Conservation (phyloP, 73 alveolate species). For the Paramecium caudatum region DNA sequence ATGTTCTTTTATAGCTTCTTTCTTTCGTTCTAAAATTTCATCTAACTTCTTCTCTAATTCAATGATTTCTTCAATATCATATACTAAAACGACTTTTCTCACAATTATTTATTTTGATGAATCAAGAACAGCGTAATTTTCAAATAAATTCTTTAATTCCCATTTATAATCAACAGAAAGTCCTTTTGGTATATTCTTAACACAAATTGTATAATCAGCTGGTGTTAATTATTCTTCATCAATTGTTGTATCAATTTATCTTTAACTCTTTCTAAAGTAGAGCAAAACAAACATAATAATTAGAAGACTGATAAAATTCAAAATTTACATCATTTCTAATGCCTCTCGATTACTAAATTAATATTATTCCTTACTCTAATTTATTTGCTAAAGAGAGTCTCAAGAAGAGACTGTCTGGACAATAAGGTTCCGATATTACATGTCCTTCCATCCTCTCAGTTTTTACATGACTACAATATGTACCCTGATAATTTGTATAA, state of each 20-base stretch:
- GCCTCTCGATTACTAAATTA: conserved; percentile 63
- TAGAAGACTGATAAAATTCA: conserved; percentile 42
- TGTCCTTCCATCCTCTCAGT: conserved; percentile 45
- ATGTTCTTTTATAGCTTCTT: conserved; percentile 48
- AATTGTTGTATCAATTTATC: conserved; percentile 70
- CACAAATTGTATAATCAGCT: conserved; percentile 74
- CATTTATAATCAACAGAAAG: conserved; percentile 66
- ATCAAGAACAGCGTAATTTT: conserved; percentile 47
- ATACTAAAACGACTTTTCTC: conserved; percentile 67
- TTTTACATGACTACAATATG: conserved; percentile 1
- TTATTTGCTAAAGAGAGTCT: conserved; percentile 34
- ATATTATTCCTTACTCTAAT: neutral
- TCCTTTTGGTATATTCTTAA: conserved; percentile 73
- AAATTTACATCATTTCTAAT: conserved; percentile 17
- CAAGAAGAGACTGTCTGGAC: conserved; percentile 28
- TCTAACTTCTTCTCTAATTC: conserved; percentile 55
- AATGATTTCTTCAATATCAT: conserved; percentile 68
- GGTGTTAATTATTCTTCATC: conserved; percentile 75
- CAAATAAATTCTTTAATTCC: conserved; percentile 68
- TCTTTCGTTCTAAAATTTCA: conserved; percentile 34
- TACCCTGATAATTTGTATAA: conserved; percentile 42
- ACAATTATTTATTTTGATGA: conserved; percentile 32
- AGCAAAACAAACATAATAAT: conserved; percentile 60
- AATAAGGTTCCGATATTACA: conserved; percentile 17
- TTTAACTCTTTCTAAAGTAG: conserved; percentile 73